These are phyloP conservation scores for Tylopilus sp. DNA, from an alignment of 1,284 basidiomycete species.

Conservation along the genomic window DNA sequence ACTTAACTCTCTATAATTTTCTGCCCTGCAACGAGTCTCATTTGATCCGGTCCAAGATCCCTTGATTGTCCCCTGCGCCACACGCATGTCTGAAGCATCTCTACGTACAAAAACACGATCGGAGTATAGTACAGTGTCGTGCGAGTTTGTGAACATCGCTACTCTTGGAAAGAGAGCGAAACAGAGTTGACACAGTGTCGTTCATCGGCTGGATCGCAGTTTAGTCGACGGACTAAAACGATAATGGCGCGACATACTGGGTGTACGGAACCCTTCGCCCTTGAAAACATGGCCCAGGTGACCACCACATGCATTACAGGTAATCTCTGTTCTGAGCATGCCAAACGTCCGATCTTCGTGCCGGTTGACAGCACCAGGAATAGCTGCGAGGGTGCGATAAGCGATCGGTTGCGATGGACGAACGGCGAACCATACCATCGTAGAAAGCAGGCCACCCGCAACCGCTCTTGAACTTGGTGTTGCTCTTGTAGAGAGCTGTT, in stretches of 20 bases:
- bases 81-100: background rate
- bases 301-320: constrained; percentile 81
- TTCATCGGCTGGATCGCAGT: constrained; percentile 57
- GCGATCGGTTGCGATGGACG: background rate
- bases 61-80: too few relatives aligned
- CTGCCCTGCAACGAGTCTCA: constrained; percentile 12
- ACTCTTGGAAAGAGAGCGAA: constrained; percentile 68
- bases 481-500: constrained; percentile 78
- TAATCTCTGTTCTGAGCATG: constrained; percentile 72
- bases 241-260: constrained; percentile 49
- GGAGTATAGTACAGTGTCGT: background rate
- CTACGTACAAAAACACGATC: background rate
- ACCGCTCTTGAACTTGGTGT: constrained; percentile 89
- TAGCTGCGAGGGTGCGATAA: constrained; percentile 46
- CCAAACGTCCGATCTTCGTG: constrained; percentile 59
- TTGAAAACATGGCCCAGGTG: constrained; percentile 94
- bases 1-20: constrained; percentile 21
- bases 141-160: background rate
- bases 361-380: constrained; percentile 84
- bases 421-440: constrained; percentile 53
- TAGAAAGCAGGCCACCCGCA: constrained; percentile 99
- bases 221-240: constrained; percentile 19
- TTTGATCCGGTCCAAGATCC: background rate
- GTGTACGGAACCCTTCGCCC: constrained; percentile 76
- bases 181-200: constrained; percentile 91